Evolutionary conservation across 805 yeast species (phyloP), one percentile per base, ranked within the genome.

Genomic region (Debaryomyces castellii): DNA sequence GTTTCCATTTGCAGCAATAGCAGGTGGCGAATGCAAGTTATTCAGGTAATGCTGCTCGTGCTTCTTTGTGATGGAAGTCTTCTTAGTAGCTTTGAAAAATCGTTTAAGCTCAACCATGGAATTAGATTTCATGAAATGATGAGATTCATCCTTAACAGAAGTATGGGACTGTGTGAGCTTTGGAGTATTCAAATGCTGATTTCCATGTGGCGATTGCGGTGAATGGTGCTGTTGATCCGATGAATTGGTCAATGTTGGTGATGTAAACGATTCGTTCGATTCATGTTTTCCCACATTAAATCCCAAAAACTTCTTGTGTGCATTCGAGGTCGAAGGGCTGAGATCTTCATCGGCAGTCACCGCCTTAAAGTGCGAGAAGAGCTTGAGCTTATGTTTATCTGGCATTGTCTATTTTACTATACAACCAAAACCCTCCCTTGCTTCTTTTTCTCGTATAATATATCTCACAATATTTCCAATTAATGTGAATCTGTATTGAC

Each of bases 51-150:
- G 53, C 8, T 45, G 44, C 16, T 53, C 53, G 12, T 41, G 47
- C 34, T 53, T 54, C 21, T 46, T 45, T 2, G 56, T 30, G 12
- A 51, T 37, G 17, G 65, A 52, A 27, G 48, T 51, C 46, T 69
- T 70, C 46, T 66, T 76, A 6, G 73, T 63, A 4, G 88, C 87
- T 58, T 87, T 80, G 62, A 85, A 85, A 53, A 85, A 83, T 57
- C 87, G 74, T 58, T 85, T 85, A 62, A 85, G 67, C 53, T 85
- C 90, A 20, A 78, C 83, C 87, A 85, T 84, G 20, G 89, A 81
- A 47, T 62, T 66, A 6, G 73, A 55, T 43, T 64, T 66, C 54
- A 62, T 57, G 41, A 66, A 66, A 7, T 62, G 58, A 47, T 65
- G 70, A 5, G 66, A 52, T 33, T 62, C 66, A 42, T 62, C 63